phyloP scores from a whole-genome alignment of 2,329 filamentous ascomycete genomes.

The Biscogniauxia sp. region DNA sequence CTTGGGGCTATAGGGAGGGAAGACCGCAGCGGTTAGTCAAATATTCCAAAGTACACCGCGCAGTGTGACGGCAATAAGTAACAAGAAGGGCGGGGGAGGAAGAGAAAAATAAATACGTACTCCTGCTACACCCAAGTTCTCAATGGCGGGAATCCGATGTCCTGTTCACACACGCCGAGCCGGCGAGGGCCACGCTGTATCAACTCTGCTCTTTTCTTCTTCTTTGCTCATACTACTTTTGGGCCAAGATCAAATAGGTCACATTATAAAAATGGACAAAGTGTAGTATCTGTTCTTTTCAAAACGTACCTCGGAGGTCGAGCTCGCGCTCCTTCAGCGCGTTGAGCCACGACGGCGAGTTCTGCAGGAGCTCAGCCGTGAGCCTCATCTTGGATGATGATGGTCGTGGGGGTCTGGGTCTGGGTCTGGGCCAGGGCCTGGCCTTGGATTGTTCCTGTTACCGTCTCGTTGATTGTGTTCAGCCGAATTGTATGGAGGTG shows the following conservation, averaged over 20 bases:
- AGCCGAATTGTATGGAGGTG: no score
- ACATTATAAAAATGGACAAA: conserved; percentile 44
- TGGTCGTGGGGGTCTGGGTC: no score
- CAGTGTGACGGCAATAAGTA: no score
- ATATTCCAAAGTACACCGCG: conserved; percentile 3
- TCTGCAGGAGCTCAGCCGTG: conserved; percentile 90
- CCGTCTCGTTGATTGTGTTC: conserved; percentile 7
- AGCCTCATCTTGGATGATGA: conserved; percentile 70
- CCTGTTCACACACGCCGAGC: conserved; percentile 61
- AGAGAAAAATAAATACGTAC: conserved; percentile 52
- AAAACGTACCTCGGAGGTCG: conserved; percentile 94
- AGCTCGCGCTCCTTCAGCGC: conserved; percentile 98
- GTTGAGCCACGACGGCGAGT: conserved; percentile 96
- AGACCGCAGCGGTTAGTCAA: neutral
- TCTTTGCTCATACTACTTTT: conserved; percentile 12
- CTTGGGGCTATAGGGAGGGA: conserved; percentile 66
- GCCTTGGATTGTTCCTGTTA: conserved; percentile 10
- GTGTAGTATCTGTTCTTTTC: conserved; percentile 98
- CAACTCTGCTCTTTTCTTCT: conserved; percentile 68
- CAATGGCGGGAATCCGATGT: conserved; percentile 95
- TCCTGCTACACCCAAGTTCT: conserved; percentile 93
- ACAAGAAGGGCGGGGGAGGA: no score
- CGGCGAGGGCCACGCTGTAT: conserved; percentile 62
- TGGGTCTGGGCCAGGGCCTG: conserved; percentile 3
- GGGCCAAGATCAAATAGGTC: conserved; percentile 26